A percentile compares a stretch with the other conserved stretches of the same genome.
Conservation (phyloP, 352 stramenopile genomes). For the Pilasporangium apinafurcum region DNA sequence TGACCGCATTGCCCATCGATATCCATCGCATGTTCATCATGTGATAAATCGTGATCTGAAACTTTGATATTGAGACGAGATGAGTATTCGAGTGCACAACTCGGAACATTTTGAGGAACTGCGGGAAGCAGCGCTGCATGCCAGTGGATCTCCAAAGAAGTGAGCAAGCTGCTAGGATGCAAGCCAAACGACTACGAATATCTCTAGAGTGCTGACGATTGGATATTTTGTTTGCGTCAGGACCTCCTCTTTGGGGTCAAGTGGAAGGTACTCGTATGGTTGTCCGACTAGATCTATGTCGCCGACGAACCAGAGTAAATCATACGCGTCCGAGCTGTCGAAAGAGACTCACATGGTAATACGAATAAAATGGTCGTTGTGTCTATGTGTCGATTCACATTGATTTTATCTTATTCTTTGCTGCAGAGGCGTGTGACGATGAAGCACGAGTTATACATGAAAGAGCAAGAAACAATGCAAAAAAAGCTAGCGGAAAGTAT, state of each 20-base stretch:
- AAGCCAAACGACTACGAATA: not conserved
- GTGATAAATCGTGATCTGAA: too few relatives aligned
- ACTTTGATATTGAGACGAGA: too few relatives aligned
- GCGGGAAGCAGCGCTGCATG: conserved; percentile 40
- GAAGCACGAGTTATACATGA: conserved; percentile 71
- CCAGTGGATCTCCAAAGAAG: conserved; percentile 14
- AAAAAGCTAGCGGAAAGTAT: conserved; percentile 59
- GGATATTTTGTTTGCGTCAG: not conserved
- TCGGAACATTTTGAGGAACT: conserved; percentile 67
- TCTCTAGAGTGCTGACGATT: not conserved
- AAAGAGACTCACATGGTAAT: conserved; percentile 47
- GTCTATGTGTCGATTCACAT: not conserved
- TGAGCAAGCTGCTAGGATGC: not conserved
- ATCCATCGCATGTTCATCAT: too few relatives aligned
- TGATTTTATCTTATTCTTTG: not conserved
- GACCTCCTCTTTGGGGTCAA: conserved; percentile 15
- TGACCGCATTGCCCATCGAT: too few relatives aligned
- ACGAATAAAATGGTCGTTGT: not conserved
- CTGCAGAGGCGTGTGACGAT: conserved; percentile 56
- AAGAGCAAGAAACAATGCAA: conserved; percentile 54
- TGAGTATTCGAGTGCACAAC: conserved; percentile 78
- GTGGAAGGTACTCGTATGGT: conserved; percentile 14
- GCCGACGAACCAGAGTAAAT: conserved; percentile 11
- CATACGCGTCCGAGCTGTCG: conserved; percentile 37
- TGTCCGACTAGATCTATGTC: conserved; percentile 12